Base-by-base conservation (phyloP, 805 yeast species). In the Candida parachauliodes region DNA sequence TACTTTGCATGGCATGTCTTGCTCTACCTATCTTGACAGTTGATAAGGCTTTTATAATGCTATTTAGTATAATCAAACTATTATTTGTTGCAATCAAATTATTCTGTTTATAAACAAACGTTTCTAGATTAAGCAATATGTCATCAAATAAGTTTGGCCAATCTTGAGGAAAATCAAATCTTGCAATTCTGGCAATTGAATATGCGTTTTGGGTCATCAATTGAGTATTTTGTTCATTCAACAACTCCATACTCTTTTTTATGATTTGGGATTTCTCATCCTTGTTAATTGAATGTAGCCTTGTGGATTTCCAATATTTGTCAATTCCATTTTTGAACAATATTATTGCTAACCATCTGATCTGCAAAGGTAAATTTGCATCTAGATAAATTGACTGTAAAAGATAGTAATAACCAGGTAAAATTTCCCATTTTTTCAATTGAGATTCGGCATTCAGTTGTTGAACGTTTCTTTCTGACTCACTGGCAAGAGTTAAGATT, bases 241-340 rank as follows among this genome's bases (percentile, higher is more conserved):
- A 54, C 31, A 78, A 54, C 20, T 71, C 65, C 47, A 88, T 83
- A 8, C 86, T 54, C 28, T 81, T 64, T 14, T 61, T 49, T 41
- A 79, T 70, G 32, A 88, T 87, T 33, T 72, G 76, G 0, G 43
- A 43, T 54, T 88, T 91, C 51, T 88, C 97, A 12, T 83, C 87
- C 32, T 71, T 73, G 2, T 71, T 46, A 17, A 70, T 70, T 16
- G 70, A 65, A 51, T 76, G 62, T 23, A 69, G 61, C 14, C 86
- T 68, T 0, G 87, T 69, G 1, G 81, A 67, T 41, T 96, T 69
- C 98, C 98, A 91, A 51, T 77, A 78, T 52, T 76, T 78, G 12
- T 87, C 95, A 15, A 88, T 68, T 1, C 94, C 94, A 57, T 91
- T 91, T 53, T 93, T 91, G 59, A 91, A 79, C 46, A 83, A 84